phyloP scores from a whole-genome alignment of 768 basidiomycete species.

The Lenzites betulinus region DNA sequence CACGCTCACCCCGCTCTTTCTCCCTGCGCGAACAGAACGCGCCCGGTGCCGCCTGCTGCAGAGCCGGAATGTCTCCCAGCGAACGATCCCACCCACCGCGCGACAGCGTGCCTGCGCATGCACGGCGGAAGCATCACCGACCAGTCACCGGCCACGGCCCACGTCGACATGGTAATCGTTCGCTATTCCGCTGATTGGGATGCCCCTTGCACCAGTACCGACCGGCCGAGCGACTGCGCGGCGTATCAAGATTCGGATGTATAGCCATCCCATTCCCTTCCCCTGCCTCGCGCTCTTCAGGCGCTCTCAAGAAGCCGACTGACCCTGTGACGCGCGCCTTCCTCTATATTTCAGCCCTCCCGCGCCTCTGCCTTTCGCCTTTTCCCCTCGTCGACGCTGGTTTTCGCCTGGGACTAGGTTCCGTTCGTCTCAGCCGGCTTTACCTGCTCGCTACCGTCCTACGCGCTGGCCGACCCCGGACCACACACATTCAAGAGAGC shows the following conservation, averaged over 20 bases:
- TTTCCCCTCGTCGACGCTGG: conserved; percentile 19
- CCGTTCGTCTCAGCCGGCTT: conserved; percentile 1
- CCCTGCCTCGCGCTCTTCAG: conserved; percentile 7
- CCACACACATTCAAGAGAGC: background rate
- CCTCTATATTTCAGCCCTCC: conserved; percentile 15
- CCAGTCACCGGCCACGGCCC: too few relatives aligned
- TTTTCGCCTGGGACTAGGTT: conserved; percentile 4
- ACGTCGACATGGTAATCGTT: conserved; percentile 23
- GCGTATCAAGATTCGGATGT: conserved; percentile 9
- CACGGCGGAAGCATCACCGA: conserved; percentile 5
- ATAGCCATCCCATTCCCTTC: conserved; percentile 8
- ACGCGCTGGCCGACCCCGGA: background rate
- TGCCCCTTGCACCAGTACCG: background rate
- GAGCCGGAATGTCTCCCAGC: background rate
- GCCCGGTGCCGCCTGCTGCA: background rate
- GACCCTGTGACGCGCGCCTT: conserved; percentile 18
- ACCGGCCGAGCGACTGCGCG: background rate
- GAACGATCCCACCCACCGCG: background rate
- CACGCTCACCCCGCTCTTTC: background rate
- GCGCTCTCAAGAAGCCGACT: conserved; percentile 16
- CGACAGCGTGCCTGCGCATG: conserved; percentile 11
- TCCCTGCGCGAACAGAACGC: background rate
- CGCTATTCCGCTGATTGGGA: conserved; percentile 7
- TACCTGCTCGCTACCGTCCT: background rate
- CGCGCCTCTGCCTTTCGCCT: background rate